A percentile compares a stretch with the other conserved stretches of the same genome.
These are phyloP conservation scores for Ulota crispa DNA, from an alignment of 225 moss, liverwort and hornwort genomes.

Conservation along the genomic window DNA sequence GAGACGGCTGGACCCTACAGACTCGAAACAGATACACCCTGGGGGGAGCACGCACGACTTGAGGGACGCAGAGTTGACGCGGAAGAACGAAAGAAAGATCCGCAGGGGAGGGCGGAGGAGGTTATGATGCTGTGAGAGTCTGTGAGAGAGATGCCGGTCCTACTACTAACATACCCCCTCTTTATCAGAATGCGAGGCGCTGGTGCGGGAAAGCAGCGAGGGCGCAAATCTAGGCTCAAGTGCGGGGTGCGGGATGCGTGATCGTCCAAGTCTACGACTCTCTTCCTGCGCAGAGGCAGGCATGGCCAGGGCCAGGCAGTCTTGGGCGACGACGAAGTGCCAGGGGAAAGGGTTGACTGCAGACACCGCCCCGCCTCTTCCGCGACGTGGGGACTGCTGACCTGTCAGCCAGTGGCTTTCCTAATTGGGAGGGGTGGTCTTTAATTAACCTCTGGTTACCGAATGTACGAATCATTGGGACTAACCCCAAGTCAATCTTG, in stretches of 20 bases:
- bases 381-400: too few relatives aligned
- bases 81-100: not conserved
- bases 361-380: too few relatives aligned
- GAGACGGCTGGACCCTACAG: constrained; percentile 25
- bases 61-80: constrained; percentile 24
- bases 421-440: too few relatives aligned
- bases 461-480: too few relatives aligned
- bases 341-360: too few relatives aligned
- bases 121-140: not conserved
- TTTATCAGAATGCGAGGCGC: not conserved
- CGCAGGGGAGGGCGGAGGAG: not conserved
- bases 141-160: not conserved
- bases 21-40: not conserved
- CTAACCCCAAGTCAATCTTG: too few relatives aligned
- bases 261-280: not conserved
- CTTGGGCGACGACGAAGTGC: not conserved
- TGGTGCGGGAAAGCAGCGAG: not conserved
- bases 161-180: not conserved
- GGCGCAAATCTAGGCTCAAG: constrained; percentile 14
- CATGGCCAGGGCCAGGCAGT: not conserved
- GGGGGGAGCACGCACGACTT: not conserved
- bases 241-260: not conserved
- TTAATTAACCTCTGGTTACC: too few relatives aligned
- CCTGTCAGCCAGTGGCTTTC: too few relatives aligned
- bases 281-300: not conserved